Evolutionary conservation across 306 rosid species (phyloP).

Genomic region (Lathyrus sativus): DNA sequence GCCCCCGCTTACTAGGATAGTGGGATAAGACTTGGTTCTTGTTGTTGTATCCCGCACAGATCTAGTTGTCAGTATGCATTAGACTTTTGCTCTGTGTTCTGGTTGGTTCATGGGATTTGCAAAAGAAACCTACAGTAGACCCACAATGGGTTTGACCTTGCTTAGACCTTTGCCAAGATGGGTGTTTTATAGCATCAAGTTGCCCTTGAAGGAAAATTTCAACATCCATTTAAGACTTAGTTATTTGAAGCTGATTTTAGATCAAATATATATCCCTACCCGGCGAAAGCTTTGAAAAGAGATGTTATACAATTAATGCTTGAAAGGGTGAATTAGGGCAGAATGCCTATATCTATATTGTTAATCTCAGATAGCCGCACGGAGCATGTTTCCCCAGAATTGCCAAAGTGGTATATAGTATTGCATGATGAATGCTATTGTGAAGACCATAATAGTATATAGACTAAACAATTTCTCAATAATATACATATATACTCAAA

Average conservation of each 20-base stretch:
- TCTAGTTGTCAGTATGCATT: conserved; percentile 6
- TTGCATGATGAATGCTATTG: not conserved
- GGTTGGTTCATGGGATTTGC: not conserved
- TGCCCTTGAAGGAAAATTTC: conserved; percentile 15
- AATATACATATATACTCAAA: not conserved
- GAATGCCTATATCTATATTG: not conserved
- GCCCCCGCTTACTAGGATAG: too few species aligned
- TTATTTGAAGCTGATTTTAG: not conserved
- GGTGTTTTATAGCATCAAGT: not conserved
- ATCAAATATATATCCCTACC: not conserved
- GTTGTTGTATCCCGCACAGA: not conserved
- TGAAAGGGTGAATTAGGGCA: conserved; percentile 1
- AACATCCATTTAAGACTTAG: not conserved
- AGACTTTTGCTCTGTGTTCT: not conserved
- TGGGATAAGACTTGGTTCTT: too few species aligned
- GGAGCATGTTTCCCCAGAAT: not conserved
- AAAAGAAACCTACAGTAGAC: conserved; percentile 4
- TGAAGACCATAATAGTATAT: not conserved
- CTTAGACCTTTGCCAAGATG: not conserved
- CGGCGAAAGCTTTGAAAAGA: conserved; percentile 6
- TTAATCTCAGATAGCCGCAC: not conserved
- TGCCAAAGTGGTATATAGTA: not conserved
- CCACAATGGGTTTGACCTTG: not conserved
- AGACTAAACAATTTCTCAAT: not conserved
- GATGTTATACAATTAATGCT: conserved; percentile 11